Percentiles rank a stretch among this genome's conserved stretches.
Evolutionary conservation across 768 basidiomycete genomes (phyloP).

Genomic region (Boletus subparvulus): DNA sequence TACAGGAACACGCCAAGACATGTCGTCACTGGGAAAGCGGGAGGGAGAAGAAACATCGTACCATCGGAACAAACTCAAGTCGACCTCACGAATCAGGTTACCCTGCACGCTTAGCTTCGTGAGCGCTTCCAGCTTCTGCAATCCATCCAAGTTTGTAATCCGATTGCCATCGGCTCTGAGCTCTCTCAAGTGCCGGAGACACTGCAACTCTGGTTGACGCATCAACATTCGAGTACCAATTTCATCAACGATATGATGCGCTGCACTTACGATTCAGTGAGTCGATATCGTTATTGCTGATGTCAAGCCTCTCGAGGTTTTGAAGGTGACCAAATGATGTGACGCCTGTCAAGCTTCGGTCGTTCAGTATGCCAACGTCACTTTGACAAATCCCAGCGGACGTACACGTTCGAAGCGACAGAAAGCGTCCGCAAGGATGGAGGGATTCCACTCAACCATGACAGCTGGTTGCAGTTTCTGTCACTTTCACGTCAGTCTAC

Average conservation of each 20-base stretch:
- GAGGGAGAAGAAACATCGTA: slow-evolving; percentile 29
- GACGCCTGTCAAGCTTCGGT: slow-evolving; percentile 70
- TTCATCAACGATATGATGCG: neutral
- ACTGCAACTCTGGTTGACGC: slow-evolving; percentile 65
- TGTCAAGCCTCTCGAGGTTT: slow-evolving; percentile 86
- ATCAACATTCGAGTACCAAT: slow-evolving; percentile 4
- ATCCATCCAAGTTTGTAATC: slow-evolving; percentile 69
- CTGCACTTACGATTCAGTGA: slow-evolving; percentile 74
- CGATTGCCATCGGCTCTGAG: slow-evolving; percentile 87
- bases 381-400: slow-evolving; percentile 7
- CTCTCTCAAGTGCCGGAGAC: slow-evolving; percentile 83
- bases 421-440: slow-evolving; percentile 71
- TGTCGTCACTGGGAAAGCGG: slow-evolving; percentile 5
- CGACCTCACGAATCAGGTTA: slow-evolving; percentile 64
- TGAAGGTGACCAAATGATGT: slow-evolving; percentile 87
- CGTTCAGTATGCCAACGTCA: slow-evolving; percentile 16
- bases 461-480: slow-evolving; percentile 72
- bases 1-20: slow-evolving; percentile 17
- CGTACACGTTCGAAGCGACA: slow-evolving; percentile 70
- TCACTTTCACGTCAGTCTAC: slow-evolving; percentile 18
- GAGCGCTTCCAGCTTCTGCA: slow-evolving; percentile 77
- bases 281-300: slow-evolving; percentile 87
- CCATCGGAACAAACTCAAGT: slow-evolving; percentile 69
- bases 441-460: slow-evolving; percentile 81
- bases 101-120: slow-evolving; percentile 80